Percentiles rank a stretch among this genome's conserved stretches.
These are phyloP conservation scores for Lyophyllum atratum DNA, from an alignment of 768 basidiomycete species.

Conservation along the genomic window DNA sequence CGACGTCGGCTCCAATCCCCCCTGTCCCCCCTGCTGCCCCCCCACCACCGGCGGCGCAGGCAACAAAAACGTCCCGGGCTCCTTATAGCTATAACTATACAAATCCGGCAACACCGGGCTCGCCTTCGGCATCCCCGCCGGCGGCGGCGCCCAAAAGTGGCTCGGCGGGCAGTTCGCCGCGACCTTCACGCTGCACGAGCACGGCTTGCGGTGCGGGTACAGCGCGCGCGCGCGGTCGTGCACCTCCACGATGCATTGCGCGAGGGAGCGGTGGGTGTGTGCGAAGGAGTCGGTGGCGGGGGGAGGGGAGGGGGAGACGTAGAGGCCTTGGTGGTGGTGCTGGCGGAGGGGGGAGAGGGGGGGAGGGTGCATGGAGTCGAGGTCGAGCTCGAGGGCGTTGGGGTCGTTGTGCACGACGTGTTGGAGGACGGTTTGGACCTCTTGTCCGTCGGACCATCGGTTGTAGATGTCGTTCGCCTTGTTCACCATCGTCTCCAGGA, in stretches of 20 bases:
- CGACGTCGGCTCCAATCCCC: slow-evolving; percentile 30
- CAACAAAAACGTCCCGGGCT: slow-evolving; percentile 25
- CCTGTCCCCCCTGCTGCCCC: not conserved
- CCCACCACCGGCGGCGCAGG: slow-evolving; percentile 25
- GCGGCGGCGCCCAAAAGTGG: slow-evolving; percentile 48
- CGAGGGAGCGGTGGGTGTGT: slow-evolving; percentile 40
- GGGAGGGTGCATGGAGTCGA: not conserved
- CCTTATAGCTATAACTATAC: slow-evolving; percentile 28
- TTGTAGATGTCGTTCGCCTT: slow-evolving; percentile 52
- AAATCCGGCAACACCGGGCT: slow-evolving; percentile 43
- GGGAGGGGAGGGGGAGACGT: slow-evolving; percentile 22
- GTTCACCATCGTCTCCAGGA: slow-evolving; percentile 50
- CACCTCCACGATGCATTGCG: slow-evolving; percentile 49
- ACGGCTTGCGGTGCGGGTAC: slow-evolving; percentile 46
- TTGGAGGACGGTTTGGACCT: slow-evolving; percentile 43
- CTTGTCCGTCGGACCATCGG: slow-evolving; percentile 47
- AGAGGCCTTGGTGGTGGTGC: slow-evolving; percentile 14
- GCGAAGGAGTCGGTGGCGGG: slow-evolving; percentile 37
- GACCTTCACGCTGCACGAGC: slow-evolving; percentile 36
- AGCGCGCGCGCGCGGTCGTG: slow-evolving; percentile 44
- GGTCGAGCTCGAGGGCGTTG: slow-evolving; percentile 19
- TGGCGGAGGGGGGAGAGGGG: not conserved
- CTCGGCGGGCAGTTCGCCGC: slow-evolving; percentile 37
- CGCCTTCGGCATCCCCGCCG: slow-evolving; percentile 26
- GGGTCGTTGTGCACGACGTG: slow-evolving; percentile 21